phyloP scores from a whole-genome alignment of 306 rosid genomes.

The Gillenia trifoliata region DNA sequence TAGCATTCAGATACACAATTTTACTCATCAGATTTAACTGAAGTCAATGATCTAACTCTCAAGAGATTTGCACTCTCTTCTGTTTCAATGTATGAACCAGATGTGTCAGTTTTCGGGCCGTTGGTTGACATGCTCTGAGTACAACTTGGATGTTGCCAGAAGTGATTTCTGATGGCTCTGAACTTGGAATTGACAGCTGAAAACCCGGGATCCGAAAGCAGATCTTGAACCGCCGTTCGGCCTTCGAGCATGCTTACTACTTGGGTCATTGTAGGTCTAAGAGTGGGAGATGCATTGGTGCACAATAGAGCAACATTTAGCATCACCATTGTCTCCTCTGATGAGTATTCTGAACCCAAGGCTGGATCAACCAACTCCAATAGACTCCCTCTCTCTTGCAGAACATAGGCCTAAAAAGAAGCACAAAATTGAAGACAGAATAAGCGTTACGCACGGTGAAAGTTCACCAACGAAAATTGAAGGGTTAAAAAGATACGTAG shows the following conservation, averaged over 20 bases:
- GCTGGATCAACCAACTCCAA: constrained; percentile 84
- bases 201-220: constrained; percentile 74
- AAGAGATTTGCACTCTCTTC: constrained; percentile 36
- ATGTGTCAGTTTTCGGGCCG: constrained; percentile 37
- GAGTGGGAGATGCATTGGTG: constrained; percentile 93
- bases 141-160: constrained; percentile 79
- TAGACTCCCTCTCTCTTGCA: constrained; percentile 84
- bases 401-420: constrained; percentile 66
- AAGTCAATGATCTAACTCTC: constrained; percentile 13
- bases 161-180: constrained; percentile 63
- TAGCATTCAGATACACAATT: no score
- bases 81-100: constrained; percentile 34
- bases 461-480: no score
- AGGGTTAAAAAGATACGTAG: no score
- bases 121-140: constrained; percentile 53
- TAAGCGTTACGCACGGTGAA: background rate
- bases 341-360: constrained; percentile 68
- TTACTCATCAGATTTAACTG: constrained; percentile 21
- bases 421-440: background rate
- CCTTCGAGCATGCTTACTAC: constrained; percentile 97
- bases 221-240: constrained; percentile 61
- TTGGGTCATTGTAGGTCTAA: constrained; percentile 81
- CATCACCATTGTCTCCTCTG: constrained; percentile 70
- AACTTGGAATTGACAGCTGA: constrained; percentile 56
- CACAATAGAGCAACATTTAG: constrained; percentile 85